phyloP scores from a whole-genome alignment of 148 eudicot species.

The Rhododendron williamsianum region DNA sequence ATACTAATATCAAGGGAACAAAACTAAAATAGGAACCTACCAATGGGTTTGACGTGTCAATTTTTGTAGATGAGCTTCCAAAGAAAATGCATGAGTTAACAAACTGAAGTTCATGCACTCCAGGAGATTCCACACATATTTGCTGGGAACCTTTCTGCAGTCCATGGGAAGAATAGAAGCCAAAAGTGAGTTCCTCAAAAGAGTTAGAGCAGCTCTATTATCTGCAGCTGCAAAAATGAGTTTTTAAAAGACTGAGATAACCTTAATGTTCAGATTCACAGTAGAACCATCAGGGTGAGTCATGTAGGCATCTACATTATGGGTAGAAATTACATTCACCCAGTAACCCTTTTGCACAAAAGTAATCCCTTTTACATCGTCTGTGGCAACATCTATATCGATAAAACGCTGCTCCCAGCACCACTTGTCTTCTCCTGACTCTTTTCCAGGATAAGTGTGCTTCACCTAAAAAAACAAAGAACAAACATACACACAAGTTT shows the following conservation, averaged over 20 bases:
- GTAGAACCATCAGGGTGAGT: conserved; percentile 66
- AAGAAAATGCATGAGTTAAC: conserved; percentile 80
- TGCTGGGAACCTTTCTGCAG: conserved; percentile 83
- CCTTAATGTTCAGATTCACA: conserved; percentile 68
- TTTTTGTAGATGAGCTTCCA: conserved; percentile 59
- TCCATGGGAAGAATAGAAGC: conserved; percentile 1
- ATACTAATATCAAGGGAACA: neutral
- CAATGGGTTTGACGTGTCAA: conserved; percentile 60
- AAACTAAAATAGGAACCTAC: conserved; percentile 29
- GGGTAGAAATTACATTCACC: conserved; percentile 73
- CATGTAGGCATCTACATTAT: conserved; percentile 70
- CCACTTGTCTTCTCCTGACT: conserved; percentile 65
- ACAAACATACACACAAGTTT: neutral
- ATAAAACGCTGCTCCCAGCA: conserved; percentile 79
- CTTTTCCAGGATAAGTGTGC: conserved; percentile 37
- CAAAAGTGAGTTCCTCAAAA: conserved; percentile 6
- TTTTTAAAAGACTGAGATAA: conserved; percentile 15
- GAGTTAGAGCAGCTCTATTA: neutral
- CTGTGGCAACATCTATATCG: conserved; percentile 70
- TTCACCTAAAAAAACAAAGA: conserved; percentile 47
- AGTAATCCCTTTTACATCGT: conserved; percentile 62
- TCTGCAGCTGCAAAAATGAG: neutral
- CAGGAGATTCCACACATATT: conserved; percentile 77
- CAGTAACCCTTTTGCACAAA: conserved; percentile 85
- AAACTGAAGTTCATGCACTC: conserved; percentile 81